Evolutionary conservation across 2,329 filamentous ascomycete species (phyloP).

Genomic region (Neonectria sp.): DNA sequence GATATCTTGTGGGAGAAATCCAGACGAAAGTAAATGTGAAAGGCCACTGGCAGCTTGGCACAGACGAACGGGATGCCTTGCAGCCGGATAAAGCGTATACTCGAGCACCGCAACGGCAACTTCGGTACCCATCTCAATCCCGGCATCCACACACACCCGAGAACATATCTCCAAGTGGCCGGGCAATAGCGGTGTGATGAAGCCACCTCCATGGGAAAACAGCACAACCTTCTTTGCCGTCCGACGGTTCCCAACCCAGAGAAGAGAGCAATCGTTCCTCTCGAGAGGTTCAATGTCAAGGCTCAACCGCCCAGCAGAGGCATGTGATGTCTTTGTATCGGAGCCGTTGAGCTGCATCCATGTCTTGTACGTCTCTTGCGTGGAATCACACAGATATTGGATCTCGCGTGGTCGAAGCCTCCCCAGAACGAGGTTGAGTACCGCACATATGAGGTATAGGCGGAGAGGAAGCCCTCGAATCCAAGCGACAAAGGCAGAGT

Average conservation of each 20-base stretch:
- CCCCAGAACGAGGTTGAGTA: constrained; percentile 14
- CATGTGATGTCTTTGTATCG: not conserved
- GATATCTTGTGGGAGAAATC: constrained; percentile 43
- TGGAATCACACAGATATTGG: constrained; percentile 21
- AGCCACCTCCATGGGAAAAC: constrained; percentile 7
- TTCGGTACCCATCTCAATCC: constrained; percentile 15
- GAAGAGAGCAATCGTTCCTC: not conserved
- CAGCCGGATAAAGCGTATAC: constrained; percentile 49
- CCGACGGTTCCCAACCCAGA: constrained; percentile 4
- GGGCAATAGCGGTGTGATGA: not conserved
- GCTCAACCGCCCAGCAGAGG: not conserved
- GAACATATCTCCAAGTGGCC: constrained; percentile 10
- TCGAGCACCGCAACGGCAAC: constrained; percentile 47
- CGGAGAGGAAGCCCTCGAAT: constrained; percentile 1
- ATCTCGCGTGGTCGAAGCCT: constrained; percentile 19
- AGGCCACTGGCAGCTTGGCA: constrained; percentile 46
- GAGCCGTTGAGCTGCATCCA: constrained; percentile 19
- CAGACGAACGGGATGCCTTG: constrained; percentile 47
- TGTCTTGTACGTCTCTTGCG: constrained; percentile 14
- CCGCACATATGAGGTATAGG: constrained; percentile 18
- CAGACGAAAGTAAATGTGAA: constrained; percentile 37
- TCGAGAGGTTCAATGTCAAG: constrained; percentile 25
- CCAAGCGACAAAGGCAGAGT: constrained; percentile 2
- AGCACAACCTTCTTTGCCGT: constrained; percentile 6
- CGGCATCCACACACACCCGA: constrained; percentile 12